Evolutionary conservation across 2,329 filamentous ascomycete genomes (phyloP), one percentile per base, ranked within the genome.

Genomic region (Colletotrichum lindemuthianum): DNA sequence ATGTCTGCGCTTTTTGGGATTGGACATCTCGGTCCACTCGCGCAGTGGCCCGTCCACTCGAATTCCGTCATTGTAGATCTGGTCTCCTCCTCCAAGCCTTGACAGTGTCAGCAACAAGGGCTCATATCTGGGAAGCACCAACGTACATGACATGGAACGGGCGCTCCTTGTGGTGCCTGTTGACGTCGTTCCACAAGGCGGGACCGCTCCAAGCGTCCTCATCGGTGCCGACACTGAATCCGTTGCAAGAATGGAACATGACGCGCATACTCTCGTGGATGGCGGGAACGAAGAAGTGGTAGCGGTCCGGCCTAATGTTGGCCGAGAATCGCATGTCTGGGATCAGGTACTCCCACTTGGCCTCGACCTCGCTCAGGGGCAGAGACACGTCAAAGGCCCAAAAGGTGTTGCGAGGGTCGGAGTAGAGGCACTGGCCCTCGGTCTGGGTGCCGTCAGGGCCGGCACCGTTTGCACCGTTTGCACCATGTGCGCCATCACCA

Each of bases 211-310:
- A 97, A 45, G 90, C 89, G 53, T 92, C 88, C 66, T 96, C 88
- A 75, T 97, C 91, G 4, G 93, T 95, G 58, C 91, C 92, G 43
- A 96, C 85, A 69, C 92, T 95, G 81, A 99, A 99, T 13, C 96
- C 96, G 76, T 99, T 99, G 81, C 96, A 97, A 61, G 92, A 97
- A 81, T 97, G 92, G 78, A 97, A 99, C 92, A 98, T 97, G 74
- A 97, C 92, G 74, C 97, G 93, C 95, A 99, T 98, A 5, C 92
- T 92, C 77, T 97, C 90, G 48, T 88, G 87, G 63, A 84, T 83
- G 11, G 92, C 92, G 11, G 96, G 95, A 5, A 98, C 88, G 83
- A 91, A 97, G 78, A 99, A 99, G 53, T 69, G 87, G 79, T 84
- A 97, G 81, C 75, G 78, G 64, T 79, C 81, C 7, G 83, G 82